Conservation (phyloP, 1,139 yeast species). For the Pichia terricola region DNA sequence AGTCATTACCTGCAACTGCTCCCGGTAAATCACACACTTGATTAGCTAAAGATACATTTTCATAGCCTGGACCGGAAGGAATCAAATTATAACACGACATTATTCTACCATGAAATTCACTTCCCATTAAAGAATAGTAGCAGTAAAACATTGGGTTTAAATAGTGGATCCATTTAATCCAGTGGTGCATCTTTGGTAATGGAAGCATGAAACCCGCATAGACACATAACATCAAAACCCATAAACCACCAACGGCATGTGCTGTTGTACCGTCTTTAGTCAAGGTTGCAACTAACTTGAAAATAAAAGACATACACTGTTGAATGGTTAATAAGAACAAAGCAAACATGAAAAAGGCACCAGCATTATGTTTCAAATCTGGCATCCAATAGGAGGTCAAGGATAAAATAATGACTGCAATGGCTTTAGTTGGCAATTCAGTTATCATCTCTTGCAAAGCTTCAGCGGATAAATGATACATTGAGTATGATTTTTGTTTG, state of each 20-base stretch:
- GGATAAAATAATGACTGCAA: constrained; percentile 35
- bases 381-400: constrained; percentile 44
- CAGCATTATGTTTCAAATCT: constrained; percentile 40
- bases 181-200: constrained; percentile 48
- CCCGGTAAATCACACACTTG: constrained; percentile 45
- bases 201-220: constrained; percentile 51
- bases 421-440: constrained; percentile 39
- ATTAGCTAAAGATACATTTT: constrained; percentile 28
- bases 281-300: constrained; percentile 51
- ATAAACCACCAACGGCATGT: constrained; percentile 33
- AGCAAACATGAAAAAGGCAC: constrained; percentile 43
- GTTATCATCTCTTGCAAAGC: constrained; percentile 38
- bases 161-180: constrained; percentile 57
- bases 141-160: constrained; percentile 48
- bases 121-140: constrained; percentile 44
- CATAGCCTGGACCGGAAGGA: constrained; percentile 44
- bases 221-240: constrained; percentile 44
- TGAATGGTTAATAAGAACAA: constrained; percentile 33
- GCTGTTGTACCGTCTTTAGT: constrained; percentile 51
- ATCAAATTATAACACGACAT: constrained; percentile 41
- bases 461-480: constrained; percentile 55
- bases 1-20: constrained; percentile 29
- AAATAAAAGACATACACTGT: constrained; percentile 39
- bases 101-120: constrained; percentile 46
- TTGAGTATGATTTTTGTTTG: constrained; percentile 47